Base-by-base conservation (phyloP, 75 land plant genomes). In the Sequoiadendron giganteum region DNA sequence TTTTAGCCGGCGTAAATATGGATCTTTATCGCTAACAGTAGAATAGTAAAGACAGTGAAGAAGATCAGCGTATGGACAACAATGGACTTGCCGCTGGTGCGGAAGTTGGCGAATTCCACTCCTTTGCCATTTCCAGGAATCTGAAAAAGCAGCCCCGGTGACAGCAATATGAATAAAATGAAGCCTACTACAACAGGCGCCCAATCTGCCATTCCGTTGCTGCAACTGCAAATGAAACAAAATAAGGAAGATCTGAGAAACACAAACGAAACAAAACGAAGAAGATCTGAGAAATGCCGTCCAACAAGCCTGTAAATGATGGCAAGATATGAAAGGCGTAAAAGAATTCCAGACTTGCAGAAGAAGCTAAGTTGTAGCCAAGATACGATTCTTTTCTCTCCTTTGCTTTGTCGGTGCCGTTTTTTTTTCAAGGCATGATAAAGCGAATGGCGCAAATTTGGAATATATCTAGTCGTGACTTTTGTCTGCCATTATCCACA, bases 101-200 rank as follows among this genome's bases (percentile, higher is more conserved):
- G 91, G 40, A 85, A 82, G 88, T 89, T 95, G 43, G 88, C 89
- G 89, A 94, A 90, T 90, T 92, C 94, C 79, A 94, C 88, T 45
- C 87, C 82, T 39, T 94, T 45, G 55, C 78, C 42, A 70, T 28
- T 48, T 43, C 90, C 93, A 1, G 93, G 93, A 0, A 92, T 11
- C 89, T 94, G 94, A 76, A 94, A 89, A 45, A 95, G 86, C 85
- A 95, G 89, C 13, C 96, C 96, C 5, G 96, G 96, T 1, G 96
- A 93, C n/a, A 95, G 87, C 80, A 94, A 88, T 30, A 95, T 86
- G 87, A 95, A 95, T n/a, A 95, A 92, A 42, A 95, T 84, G 78
- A 88, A 94, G 1, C 91, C 91, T 6, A 95, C 90, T 16, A 95
- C 80, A 40, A 95, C 85, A 9, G 96, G 92, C 16, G 91, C 95